A percentile compares a stretch with the other conserved stretches of the same genome.
Evolutionary conservation across 1,284 basidiomycete genomes (phyloP).

Genomic region (Leccinum variabile): DNA sequence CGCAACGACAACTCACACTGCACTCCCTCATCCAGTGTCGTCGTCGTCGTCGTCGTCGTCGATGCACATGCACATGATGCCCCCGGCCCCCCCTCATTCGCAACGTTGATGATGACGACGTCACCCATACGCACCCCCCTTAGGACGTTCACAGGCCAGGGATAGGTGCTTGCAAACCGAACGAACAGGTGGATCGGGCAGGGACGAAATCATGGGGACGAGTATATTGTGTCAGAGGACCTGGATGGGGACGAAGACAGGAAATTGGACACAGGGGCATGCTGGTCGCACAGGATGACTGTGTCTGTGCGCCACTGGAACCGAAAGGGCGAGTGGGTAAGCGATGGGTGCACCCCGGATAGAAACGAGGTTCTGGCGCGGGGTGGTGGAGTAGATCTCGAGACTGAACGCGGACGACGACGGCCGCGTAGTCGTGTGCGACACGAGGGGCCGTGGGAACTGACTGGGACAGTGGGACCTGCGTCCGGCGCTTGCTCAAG

Average conservation of each 20-base stretch:
- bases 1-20: too few species aligned
- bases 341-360: conserved; percentile 27
- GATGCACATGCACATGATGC: too few species aligned
- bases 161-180: conserved; percentile 46
- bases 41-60: too few species aligned
- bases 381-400: conserved; percentile 40
- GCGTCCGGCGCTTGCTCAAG: too few species aligned
- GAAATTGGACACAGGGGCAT: not conserved
- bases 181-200: conserved; percentile 35
- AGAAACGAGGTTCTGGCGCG: conserved; percentile 17
- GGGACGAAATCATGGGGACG: not conserved
- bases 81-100: too few species aligned
- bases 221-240: not conserved
- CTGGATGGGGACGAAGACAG: not conserved
- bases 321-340: conserved; percentile 45
- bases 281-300: conserved; percentile 39
- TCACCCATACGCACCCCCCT: too few species aligned
- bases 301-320: conserved; percentile 59
- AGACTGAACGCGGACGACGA: conserved; percentile 42
- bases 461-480: too few species aligned
- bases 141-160: conserved; percentile 64
- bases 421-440: conserved; percentile 37
- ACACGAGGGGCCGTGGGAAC: conserved; percentile 16
- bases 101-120: too few species aligned
- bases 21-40: too few species aligned